phyloP scores from a whole-genome alignment of 345 rosid species.

The Viola odorata region DNA sequence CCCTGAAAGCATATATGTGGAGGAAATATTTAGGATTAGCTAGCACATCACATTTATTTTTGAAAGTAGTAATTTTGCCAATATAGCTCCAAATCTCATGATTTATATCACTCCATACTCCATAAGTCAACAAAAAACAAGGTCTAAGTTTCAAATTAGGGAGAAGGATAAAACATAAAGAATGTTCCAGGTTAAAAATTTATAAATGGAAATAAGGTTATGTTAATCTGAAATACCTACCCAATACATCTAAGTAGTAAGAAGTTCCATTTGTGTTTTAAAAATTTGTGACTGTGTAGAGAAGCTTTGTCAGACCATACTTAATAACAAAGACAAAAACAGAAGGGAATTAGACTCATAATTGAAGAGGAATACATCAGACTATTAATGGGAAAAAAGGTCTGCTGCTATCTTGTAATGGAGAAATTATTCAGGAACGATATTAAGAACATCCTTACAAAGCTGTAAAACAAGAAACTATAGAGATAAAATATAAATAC shows the following conservation, averaged over 20 bases:
- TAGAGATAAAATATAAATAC: no score
- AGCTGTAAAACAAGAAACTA: not conserved
- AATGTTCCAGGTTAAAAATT: no score
- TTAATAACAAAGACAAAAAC: no score
- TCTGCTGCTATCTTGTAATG: not conserved
- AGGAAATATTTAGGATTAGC: no score
- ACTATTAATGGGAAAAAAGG: not conserved
- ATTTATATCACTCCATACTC: not conserved
- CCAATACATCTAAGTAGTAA: no score
- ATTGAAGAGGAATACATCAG: not conserved
- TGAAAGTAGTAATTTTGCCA: not conserved
- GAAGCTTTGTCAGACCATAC: no score
- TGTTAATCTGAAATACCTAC: no score
- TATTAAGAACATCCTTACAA: not conserved
- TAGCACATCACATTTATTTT: not conserved
- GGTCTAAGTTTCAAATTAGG: not conserved
- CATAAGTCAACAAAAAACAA: not conserved
- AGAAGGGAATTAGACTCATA: not conserved
- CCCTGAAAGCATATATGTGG: conserved; percentile 36
- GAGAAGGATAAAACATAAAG: not conserved
- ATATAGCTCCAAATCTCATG: not conserved
- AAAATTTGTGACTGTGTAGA: no score
- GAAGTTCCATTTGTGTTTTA: no score
- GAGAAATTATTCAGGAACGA: not conserved
- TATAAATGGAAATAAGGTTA: no score